phyloP scores from a whole-genome alignment of 2,329 filamentous ascomycete genomes.

The Cytospora piceae region DNA sequence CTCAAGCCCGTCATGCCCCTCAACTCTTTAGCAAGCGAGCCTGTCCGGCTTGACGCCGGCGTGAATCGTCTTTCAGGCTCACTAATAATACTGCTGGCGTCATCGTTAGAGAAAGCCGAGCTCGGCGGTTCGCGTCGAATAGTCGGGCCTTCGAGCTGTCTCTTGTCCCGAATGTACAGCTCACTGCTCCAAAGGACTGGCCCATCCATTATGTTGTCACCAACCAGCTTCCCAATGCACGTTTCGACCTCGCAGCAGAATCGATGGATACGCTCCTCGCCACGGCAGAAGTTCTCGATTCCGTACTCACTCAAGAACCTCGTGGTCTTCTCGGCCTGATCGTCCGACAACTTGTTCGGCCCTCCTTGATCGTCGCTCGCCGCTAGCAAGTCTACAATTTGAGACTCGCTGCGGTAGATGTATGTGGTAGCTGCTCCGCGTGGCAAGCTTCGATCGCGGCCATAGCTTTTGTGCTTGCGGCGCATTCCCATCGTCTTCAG shows the following conservation, averaged over 20 bases:
- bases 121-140: conserved; percentile 50
- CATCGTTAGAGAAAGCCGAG: conserved; percentile 53
- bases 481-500: conserved; percentile 86
- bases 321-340: conserved; percentile 83
- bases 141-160: conserved; percentile 55
- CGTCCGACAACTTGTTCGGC: conserved; percentile 93
- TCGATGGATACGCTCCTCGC: conserved; percentile 91
- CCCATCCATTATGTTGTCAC: conserved; percentile 80
- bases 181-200: conserved; percentile 93
- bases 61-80: conserved; percentile 57
- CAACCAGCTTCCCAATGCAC: conserved; percentile 83
- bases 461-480: conserved; percentile 57
- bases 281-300: conserved; percentile 91
- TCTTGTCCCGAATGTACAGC: conserved; percentile 78
- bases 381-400: conserved; percentile 85
- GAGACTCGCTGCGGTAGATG: conserved; percentile 78
- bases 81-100: conserved; percentile 57
- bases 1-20: conserved; percentile 64
- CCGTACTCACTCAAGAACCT: conserved; percentile 81
- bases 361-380: conserved; percentile 83
- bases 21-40: conserved; percentile 60
- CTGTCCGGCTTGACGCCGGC: conserved; percentile 47
- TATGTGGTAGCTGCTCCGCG: conserved; percentile 60
- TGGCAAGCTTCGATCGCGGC: conserved; percentile 47
- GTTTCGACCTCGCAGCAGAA: conserved; percentile 90